These are phyloP conservation scores for Aspergillus fijiensis DNA, from an alignment of 2,329 filamentous ascomycete species.

Conservation along the genomic window DNA sequence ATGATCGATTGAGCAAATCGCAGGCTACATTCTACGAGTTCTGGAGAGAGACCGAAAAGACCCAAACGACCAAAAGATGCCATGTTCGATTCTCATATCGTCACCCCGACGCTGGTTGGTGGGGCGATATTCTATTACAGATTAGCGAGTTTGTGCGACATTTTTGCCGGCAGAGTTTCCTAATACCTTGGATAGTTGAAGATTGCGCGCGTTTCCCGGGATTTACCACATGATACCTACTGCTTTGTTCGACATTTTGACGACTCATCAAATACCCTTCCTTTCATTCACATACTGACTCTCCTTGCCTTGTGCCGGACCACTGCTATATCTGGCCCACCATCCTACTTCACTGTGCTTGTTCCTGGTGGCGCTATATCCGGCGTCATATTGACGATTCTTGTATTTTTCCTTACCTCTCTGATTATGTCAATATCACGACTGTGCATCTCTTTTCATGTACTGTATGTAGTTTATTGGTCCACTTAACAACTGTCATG, in stretches of 20 bases:
- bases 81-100: not conserved
- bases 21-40: constrained; percentile 12
- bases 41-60: not conserved
- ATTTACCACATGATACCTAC: constrained; percentile 32
- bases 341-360: constrained; percentile 7
- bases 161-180: constrained; percentile 6
- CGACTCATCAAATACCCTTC: constrained; percentile 14
- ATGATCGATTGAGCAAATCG: constrained; percentile 43
- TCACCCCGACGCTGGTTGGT: constrained; percentile 1
- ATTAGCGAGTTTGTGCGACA: constrained; percentile 10
- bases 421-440: constrained; percentile 23
- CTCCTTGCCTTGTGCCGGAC: not conserved
- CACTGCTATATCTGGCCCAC: constrained; percentile 1
- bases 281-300: constrained; percentile 7
- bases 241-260: constrained; percentile 24
- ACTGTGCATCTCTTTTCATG: constrained; percentile 23
- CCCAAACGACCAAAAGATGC: constrained; percentile 1
- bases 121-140: constrained; percentile 15
- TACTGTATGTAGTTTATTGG: constrained; percentile 17
- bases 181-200: constrained; percentile 14
- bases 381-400: constrained; percentile 21
- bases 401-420: constrained; percentile 1
- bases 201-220: constrained; percentile 22
- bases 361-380: constrained; percentile 16
- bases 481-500: not conserved